Evolutionary conservation across 2,329 filamentous ascomycete species (phyloP), one percentile per base, ranked within the genome.

Genomic region (Ceratocystis variospora): DNA sequence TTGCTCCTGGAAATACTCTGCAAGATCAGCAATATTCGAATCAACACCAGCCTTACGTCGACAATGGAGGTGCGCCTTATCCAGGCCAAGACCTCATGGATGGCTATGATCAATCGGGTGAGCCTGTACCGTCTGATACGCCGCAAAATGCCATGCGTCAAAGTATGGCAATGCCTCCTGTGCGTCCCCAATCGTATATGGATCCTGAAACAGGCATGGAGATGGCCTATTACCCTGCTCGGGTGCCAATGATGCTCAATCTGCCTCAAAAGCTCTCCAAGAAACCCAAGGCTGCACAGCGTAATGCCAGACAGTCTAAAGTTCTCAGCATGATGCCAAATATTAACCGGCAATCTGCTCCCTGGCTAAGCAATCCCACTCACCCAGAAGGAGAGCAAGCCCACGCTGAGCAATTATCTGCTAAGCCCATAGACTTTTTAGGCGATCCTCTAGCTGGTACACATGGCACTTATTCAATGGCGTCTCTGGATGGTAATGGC

Each of bases 141-240:
- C 17, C 55, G 28, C 28, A 6, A n/a, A 59, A 37, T 59, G 31
- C 28, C 15, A 37, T 62, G 19, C 61, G 65, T n/a, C 65, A 67
- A 53, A 67, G 65, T 44, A 46, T 65, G 62, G 19, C 19, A 10
- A 48, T 71, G 45, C 69, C 70, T 2, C 69, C 73, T 15, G 63
- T 68, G 12, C 75, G 77, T 19, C 80, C 83, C 10, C 79, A 82
- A 68, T 84, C 84, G 0, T 87, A 85, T 73, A 76, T 83, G 71
- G 80, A 86, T 72, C 83, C 84, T 1, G 78, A 81, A 31, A 87
- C 87, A 1, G 87, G 85, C 3, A 85, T 93, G 70, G 80, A 86
- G 71, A 96, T 97, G 89, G 84, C 96, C 8, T 97, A 87, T 76
- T 99, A 99, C 74, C 94, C 94, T 15, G 94, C 94, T 2, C 92